Evolutionary conservation across 73 alveolate species (phyloP).

Genomic region (Blepharisma japonicum): DNA sequence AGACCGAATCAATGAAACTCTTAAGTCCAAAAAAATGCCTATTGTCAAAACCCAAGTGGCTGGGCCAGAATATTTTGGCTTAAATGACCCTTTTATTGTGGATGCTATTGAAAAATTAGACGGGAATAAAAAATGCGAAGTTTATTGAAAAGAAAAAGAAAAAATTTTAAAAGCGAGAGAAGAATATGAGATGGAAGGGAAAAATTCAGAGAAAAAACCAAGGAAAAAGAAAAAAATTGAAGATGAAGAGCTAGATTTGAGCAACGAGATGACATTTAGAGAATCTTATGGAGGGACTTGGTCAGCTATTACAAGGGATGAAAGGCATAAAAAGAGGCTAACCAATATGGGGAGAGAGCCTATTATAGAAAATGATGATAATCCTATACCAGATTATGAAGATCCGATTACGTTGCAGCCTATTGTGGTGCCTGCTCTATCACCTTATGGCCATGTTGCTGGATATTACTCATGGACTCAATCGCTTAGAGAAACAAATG

Average conservation of each 20-base stretch:
- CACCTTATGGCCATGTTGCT: slow-evolving; percentile 17
- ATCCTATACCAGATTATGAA: neutral
- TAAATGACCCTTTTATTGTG: slow-evolving; percentile 10
- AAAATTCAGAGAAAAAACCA: neutral
- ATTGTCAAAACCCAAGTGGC: slow-evolving; percentile 8
- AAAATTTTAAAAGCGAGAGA: slow-evolving; percentile 1
- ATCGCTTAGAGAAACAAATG: neutral
- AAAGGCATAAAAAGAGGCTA: neutral
- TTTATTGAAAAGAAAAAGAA: neutral
- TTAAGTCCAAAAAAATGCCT: neutral
- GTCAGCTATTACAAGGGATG: neutral
- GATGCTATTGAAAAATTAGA: neutral
- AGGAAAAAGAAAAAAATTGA: neutral
- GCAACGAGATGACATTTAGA: neutral
- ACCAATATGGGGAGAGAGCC: neutral
- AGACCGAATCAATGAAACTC: neutral
- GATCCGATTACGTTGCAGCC: slow-evolving; percentile 7
- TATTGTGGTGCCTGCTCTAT: slow-evolving; percentile 3
- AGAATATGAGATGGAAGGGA: neutral
- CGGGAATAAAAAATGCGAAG: neutral
- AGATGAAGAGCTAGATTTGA: neutral
- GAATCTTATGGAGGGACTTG: neutral
- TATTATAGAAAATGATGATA: neutral
- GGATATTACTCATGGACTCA: slow-evolving; percentile 9
- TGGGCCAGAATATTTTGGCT: slow-evolving; percentile 5